phyloP scores from a whole-genome alignment of 2,329 filamentous ascomycete genomes.

The Lachnellula arida region DNA sequence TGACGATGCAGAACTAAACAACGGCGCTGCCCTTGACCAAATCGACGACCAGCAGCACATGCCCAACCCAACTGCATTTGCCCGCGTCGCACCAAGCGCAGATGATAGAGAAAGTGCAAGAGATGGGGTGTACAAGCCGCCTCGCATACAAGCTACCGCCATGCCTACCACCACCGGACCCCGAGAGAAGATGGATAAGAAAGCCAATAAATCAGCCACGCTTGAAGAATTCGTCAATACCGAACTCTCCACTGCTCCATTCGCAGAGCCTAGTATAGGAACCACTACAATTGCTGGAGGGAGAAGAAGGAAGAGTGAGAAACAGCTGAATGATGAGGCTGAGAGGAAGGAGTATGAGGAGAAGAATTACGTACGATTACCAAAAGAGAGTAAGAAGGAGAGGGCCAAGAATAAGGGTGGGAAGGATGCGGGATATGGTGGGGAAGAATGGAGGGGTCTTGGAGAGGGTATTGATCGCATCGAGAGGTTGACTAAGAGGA shows the following conservation, averaged over 20 bases:
- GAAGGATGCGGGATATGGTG: slow-evolving; percentile 64
- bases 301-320: slow-evolving; percentile 70
- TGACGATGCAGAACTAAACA: slow-evolving; percentile 34
- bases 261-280: slow-evolving; percentile 85
- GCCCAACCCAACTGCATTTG: slow-evolving; percentile 50
- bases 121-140: slow-evolving; percentile 81
- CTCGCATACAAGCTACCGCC: slow-evolving; percentile 78
- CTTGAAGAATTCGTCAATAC: slow-evolving; percentile 88
- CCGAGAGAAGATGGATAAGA: slow-evolving; percentile 52
- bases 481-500: slow-evolving; percentile 71
- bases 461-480: slow-evolving; percentile 85
- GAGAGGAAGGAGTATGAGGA: slow-evolving; percentile 88
- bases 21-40: slow-evolving; percentile 27
- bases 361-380: slow-evolving; percentile 81
- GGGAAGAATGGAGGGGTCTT: slow-evolving; percentile 87
- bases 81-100: slow-evolving; percentile 22
- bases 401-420: slow-evolving; percentile 56
- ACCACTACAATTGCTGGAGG: slow-evolving; percentile 80
- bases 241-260: slow-evolving; percentile 76
- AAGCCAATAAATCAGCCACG: slow-evolving; percentile 69
- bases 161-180: slow-evolving; percentile 60
- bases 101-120: slow-evolving; percentile 35
- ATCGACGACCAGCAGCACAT: slow-evolving; percentile 59
- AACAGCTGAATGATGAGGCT: slow-evolving; percentile 70
- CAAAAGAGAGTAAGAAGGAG: slow-evolving; percentile 85